Evolutionary conservation across 352 stramenopile genomes (phyloP), one percentile per base, ranked within the genome.

Genomic region (Blastocystis hominis): DNA sequence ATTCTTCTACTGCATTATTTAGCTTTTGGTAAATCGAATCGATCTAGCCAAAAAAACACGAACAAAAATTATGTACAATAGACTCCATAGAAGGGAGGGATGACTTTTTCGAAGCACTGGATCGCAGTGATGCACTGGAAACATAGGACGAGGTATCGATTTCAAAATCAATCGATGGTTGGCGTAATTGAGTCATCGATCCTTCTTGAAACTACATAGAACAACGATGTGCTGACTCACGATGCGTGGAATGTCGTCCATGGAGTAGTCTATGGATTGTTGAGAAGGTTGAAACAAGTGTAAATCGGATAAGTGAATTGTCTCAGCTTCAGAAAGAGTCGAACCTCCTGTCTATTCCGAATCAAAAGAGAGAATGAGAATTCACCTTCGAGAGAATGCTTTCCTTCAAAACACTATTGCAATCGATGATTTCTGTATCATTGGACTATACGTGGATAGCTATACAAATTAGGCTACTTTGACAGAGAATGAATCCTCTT

Each of bases 251-350:
- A 47, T 30, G 24, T 75, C 63, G 20, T 63, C 50, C 4, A 46
- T 9, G 38, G 50, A 66, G 44, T 80, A 54, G 55, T 80, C 70
- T 20, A 80, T 54, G 40, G 70, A 80, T 42, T 80, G 70, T 42
- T 62, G 47, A 40, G 70, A 80, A 9, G 70, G 42, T n/a, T 63
- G 44, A 66, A 30, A 20, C 34, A 80, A 42, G 6, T 40, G n/a
- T 5, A 80, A 80, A 9, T 80, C 70, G 42, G 63, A 53, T 34
- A 75, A 40, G 9, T 30, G 63, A 75, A 59, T 59, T 59, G 50
- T 59, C n/a, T 59, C 50, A 0, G n/a, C n/a, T 20, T 59, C 50
- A 2, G 50, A 59, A 59, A n/a, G n/a, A 20, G 10, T n/a, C n/a
- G 13, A 13, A 59, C 50, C n/a, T n/a, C n/a, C n/a, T 13, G 10